A percentile compares a stretch with the other conserved stretches of the same genome.
phyloP scores from a whole-genome alignment of 2,329 filamentous ascomycete genomes.

The Apiospora malaysiana region DNA sequence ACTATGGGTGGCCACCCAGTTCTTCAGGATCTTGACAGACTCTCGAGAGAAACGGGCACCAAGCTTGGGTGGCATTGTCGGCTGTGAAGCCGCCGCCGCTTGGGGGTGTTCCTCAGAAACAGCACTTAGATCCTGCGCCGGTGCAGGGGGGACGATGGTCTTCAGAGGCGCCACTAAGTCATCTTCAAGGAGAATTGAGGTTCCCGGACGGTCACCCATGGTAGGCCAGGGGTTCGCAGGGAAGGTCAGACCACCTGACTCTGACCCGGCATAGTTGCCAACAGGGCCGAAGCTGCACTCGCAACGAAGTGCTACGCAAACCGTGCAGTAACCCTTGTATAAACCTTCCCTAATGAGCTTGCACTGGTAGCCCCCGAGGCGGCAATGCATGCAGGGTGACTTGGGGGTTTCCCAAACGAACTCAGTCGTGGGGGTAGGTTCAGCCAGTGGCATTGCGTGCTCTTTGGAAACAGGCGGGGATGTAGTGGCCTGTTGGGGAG shows the following conservation, averaged over 20 bases:
- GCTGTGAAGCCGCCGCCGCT: constrained; percentile 33
- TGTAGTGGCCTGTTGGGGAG: constrained; percentile 42
- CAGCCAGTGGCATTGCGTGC: constrained; percentile 38
- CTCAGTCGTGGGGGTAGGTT: constrained; percentile 31
- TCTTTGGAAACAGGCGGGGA: constrained; percentile 35
- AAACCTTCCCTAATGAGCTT: constrained; percentile 65
- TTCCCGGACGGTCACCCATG: constrained; percentile 50
- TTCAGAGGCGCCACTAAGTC: constrained; percentile 33
- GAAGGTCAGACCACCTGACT: constrained; percentile 42
- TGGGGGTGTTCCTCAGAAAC: constrained; percentile 33
- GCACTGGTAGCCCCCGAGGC: constrained; percentile 60
- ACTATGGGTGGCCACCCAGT: constrained; percentile 81
- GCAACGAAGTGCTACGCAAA: constrained; percentile 64
- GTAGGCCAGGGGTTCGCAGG: constrained; percentile 53
- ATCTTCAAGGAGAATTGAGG: constrained; percentile 46
- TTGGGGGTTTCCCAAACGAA: constrained; percentile 52
- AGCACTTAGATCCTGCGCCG: constrained; percentile 26
- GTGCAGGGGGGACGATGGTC: constrained; percentile 27
- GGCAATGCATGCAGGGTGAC: constrained; percentile 59
- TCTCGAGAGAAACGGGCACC: constrained; percentile 73
- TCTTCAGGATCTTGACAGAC: constrained; percentile 80
- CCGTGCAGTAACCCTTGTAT: constrained; percentile 66
- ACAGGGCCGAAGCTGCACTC: constrained; percentile 61
- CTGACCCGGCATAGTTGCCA: constrained; percentile 42
- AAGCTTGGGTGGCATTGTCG: constrained; percentile 68